Evolutionary conservation across 192 early-diverging fungal genomes (phyloP).

Genomic region (Umbelopsis vinacea): DNA sequence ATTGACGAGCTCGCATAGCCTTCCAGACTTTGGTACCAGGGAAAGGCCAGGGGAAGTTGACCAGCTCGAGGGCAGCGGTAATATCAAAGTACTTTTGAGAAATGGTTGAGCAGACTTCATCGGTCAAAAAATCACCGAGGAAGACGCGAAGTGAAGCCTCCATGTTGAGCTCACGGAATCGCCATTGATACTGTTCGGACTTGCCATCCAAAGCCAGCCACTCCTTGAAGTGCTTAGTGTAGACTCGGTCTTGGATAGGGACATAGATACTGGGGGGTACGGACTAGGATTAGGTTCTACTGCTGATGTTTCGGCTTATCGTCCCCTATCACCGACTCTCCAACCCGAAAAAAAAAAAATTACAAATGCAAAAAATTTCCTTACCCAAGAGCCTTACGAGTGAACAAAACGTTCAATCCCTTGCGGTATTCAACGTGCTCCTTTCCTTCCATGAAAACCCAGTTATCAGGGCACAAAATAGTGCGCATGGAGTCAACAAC

Average conservation of each 20-base stretch:
- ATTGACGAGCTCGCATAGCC: conserved; percentile 46
- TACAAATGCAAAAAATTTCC: background rate
- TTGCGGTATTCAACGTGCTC: conserved; percentile 45
- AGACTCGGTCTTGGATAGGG: conserved; percentile 43
- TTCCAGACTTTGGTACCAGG: conserved; percentile 52
- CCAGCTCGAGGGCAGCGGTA: conserved; percentile 50
- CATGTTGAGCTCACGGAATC: conserved; percentile 52
- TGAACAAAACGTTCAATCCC: conserved; percentile 46
- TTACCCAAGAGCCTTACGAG: conserved; percentile 44
- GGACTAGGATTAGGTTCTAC: background rate
- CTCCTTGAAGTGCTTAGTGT: conserved; percentile 43
- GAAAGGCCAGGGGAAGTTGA: conserved; percentile 49
- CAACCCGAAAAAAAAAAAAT: conserved; percentile 8
- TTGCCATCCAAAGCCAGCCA: conserved; percentile 41
- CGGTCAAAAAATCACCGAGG: conserved; percentile 40
- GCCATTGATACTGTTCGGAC: conserved; percentile 39
- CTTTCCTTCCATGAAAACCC: conserved; percentile 46
- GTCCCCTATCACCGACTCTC: background rate
- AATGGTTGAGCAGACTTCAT: conserved; percentile 38
- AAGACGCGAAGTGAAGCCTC: conserved; percentile 48
- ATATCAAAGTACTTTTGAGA: conserved; percentile 49
- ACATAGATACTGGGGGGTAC: conserved; percentile 38
- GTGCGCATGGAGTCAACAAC: conserved; percentile 45
- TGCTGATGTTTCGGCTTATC: background rate
- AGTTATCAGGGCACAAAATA: conserved; percentile 45